Evolutionary conservation across 1,284 basidiomycete genomes (phyloP).

Genomic region (Volvariella surrecta): DNA sequence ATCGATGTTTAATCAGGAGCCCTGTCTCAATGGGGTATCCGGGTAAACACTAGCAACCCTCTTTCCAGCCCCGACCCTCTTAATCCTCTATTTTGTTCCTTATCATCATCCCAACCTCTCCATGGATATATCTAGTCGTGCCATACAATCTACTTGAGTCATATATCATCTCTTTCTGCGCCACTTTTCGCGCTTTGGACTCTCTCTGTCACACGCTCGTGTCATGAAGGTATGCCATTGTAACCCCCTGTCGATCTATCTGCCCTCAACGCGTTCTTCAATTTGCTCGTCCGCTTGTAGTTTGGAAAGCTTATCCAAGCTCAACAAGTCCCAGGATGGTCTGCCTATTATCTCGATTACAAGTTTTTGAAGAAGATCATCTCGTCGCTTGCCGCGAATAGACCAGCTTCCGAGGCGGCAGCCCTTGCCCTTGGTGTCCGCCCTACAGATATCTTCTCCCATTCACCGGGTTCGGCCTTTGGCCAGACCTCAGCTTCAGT

Average conservation of each 20-base stretch:
- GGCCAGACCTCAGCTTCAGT: constrained; percentile 15
- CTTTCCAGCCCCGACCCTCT: neutral
- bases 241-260: constrained; percentile 8
- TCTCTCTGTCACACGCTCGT: neutral
- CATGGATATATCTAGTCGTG: neutral
- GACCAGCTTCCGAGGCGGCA: constrained; percentile 83
- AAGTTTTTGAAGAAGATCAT: constrained; percentile 99
- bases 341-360: constrained; percentile 94
- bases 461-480: constrained; percentile 11
- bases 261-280: constrained; percentile 7
- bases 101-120: neutral
- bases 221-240: constrained; percentile 40
- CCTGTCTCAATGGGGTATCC: neutral
- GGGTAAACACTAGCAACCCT: neutral
- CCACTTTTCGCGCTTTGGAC: neutral
- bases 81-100: neutral
- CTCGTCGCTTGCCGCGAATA: constrained; percentile 91
- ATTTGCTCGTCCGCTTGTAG: constrained; percentile 32
- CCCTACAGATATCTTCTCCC: constrained; percentile 49
- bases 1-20: constrained; percentile 20
- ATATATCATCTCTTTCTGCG: too few species aligned
- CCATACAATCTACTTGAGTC: neutral
- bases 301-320: constrained; percentile 98
- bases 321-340: constrained; percentile 97
- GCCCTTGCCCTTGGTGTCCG: constrained; percentile 79